A percentile compares a stretch with the other conserved stretches of the same genome.
Conservation (phyloP, 108 stramenopile species). For the Stephanodiscus minutulus region DNA sequence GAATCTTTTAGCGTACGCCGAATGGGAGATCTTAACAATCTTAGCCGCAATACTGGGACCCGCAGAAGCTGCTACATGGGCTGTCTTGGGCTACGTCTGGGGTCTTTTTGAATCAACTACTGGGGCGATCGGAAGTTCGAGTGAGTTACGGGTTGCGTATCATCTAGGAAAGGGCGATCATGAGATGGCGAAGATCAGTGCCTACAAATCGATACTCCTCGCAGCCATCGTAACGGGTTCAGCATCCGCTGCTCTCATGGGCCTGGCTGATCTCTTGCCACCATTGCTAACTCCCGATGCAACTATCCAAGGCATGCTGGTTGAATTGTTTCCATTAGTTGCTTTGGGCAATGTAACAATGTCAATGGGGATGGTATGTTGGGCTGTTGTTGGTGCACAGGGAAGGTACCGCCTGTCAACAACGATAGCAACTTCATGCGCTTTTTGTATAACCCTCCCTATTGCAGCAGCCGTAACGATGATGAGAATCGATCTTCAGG, state of each 20-base stretch:
- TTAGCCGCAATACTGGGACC: constrained; percentile 66
- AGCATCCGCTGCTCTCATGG: constrained; percentile 54
- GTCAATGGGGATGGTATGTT: constrained; percentile 7
- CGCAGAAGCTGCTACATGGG: too few relatives aligned
- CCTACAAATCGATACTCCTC: constrained; percentile 59
- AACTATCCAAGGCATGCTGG: constrained; percentile 63
- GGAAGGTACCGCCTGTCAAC: constrained; percentile 10
- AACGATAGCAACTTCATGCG: not conserved
- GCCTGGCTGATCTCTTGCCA: constrained; percentile 44
- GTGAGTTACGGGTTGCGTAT: constrained; percentile 64
- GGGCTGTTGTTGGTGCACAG: constrained; percentile 19
- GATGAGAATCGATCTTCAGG: constrained; percentile 5
- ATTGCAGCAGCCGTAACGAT: not conserved
- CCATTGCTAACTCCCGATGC: constrained; percentile 55
- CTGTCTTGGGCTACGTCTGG: constrained; percentile 71
- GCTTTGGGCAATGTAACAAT: constrained; percentile 29
- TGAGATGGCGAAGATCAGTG: constrained; percentile 51
- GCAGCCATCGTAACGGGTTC: constrained; percentile 48
- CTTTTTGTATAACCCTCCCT: constrained; percentile 5
- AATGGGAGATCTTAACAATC: constrained; percentile 63
- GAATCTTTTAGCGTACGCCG: too few relatives aligned
- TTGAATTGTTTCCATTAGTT: constrained; percentile 58
- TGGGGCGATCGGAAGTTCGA: constrained; percentile 74
- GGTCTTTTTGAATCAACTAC: constrained; percentile 69
- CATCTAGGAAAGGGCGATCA: constrained; percentile 55